A percentile compares a stretch with the other conserved stretches of the same genome.
Evolutionary conservation across 2,329 filamentous ascomycete species (phyloP).

Genomic region (Akanthomyces lecanii): DNA sequence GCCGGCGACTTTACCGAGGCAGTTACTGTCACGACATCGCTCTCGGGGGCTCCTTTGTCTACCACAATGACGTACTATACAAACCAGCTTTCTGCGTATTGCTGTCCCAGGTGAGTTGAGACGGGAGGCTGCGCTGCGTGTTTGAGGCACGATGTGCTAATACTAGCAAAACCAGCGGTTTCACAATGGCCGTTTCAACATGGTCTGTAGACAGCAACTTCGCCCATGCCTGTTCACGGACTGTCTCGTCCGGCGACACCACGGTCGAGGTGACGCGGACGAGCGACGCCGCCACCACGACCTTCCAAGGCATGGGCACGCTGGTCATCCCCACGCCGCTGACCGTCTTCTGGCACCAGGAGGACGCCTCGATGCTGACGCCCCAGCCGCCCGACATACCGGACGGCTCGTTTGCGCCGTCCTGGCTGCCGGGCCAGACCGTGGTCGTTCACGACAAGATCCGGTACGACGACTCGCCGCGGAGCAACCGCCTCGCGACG

Average conservation of each 20-base stretch:
- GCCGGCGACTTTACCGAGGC: not conserved
- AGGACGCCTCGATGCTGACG: not conserved
- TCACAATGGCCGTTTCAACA: not conserved
- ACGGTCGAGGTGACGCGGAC: not conserved
- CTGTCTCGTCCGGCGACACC: not conserved
- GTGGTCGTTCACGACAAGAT: not conserved
- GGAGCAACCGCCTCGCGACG: not conserved
- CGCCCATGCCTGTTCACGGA: not conserved
- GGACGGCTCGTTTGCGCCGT: not conserved
- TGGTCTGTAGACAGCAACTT: not conserved
- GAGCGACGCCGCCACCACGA: not conserved
- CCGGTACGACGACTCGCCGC: not conserved
- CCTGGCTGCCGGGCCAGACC: slow-evolving; percentile 7
- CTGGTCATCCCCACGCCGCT: not conserved
- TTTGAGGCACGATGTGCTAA: not conserved
- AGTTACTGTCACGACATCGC: not conserved
- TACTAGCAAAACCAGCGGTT: not conserved
- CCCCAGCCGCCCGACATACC: not conserved
- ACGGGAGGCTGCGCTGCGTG: not conserved
- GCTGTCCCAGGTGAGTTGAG: slow-evolving; percentile 10
- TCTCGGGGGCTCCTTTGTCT: not conserved
- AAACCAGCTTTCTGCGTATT: not conserved
- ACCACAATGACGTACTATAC: not conserved
- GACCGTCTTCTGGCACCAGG: not conserved
- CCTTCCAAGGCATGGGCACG: not conserved